A percentile compares a stretch with the other conserved stretches of the same genome.
phyloP scores from a whole-genome alignment of 805 yeast species.

The Kuraishia hungarica region DNA sequence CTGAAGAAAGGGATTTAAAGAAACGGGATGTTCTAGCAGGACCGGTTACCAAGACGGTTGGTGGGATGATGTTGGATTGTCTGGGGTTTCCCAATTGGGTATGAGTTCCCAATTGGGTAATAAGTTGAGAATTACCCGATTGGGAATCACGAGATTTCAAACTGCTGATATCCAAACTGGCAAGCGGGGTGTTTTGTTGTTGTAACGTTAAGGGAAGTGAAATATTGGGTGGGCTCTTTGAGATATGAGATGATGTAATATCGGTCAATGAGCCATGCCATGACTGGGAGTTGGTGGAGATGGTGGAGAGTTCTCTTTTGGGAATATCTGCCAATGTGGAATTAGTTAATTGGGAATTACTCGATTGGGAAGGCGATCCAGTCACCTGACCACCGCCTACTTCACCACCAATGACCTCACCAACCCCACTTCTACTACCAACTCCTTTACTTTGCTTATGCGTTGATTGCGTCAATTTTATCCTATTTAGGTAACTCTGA shows the following conservation, averaged over 20 bases:
- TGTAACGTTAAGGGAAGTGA: background rate
- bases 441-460: background rate
- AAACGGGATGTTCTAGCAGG: constrained; percentile 21
- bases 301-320: background rate
- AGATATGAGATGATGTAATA: background rate
- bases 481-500: background rate
- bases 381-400: no score
- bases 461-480: background rate
- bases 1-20: constrained; percentile 10
- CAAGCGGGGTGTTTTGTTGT: background rate
- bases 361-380: no score
- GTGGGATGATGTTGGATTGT: no score
- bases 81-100: background rate
- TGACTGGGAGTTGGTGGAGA: background rate
- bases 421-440: background rate
- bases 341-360: no score
- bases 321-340: background rate
- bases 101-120: background rate
- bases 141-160: background rate
- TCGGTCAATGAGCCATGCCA: background rate
- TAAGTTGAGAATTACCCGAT: background rate
- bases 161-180: background rate
- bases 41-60: constrained; percentile 6
- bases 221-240: background rate
- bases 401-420: no score